These are phyloP conservation scores for Drechslerella coelobrocha DNA, from an alignment of 2,329 filamentous ascomycete genomes.

Conservation along the genomic window DNA sequence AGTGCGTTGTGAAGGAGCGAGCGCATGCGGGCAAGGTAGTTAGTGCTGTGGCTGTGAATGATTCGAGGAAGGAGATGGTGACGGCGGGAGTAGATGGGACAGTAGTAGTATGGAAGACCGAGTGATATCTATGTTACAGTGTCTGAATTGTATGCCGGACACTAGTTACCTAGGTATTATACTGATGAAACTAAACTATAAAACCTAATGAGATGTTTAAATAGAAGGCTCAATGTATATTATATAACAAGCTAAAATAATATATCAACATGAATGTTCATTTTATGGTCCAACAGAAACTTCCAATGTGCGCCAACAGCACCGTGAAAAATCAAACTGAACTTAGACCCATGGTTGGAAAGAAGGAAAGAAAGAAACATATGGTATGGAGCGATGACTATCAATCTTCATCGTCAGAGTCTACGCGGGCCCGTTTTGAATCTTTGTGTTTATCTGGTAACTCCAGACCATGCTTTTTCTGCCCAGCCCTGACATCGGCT, in stretches of 20 bases:
- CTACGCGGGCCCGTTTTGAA: constrained; percentile 55
- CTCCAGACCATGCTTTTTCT: constrained; percentile 77
- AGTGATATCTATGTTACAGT: constrained; percentile 7
- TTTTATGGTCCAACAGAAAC: constrained; percentile 3
- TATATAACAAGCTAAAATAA: neutral
- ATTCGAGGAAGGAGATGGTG: constrained; percentile 54
- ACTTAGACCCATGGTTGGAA: neutral
- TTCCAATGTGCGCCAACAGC: constrained; percentile 4
- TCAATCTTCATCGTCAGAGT: constrained; percentile 76
- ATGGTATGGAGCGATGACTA: constrained; percentile 48
- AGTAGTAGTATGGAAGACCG: constrained; percentile 41
- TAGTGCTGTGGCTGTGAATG: constrained; percentile 52
- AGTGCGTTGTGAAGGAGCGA: constrained; percentile 50
- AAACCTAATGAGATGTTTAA: too few species aligned
- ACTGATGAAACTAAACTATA: too few species aligned
- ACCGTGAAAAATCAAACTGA: neutral
- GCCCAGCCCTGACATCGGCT: constrained; percentile 73
- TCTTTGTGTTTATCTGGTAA: constrained; percentile 63
- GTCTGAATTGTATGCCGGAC: neutral
- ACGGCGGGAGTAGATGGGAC: constrained; percentile 54
- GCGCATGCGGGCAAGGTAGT: constrained; percentile 54
- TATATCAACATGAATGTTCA: neutral
- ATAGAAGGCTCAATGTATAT: neutral
- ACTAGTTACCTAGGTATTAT: too few species aligned
- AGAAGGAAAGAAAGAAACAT: neutral